Evolutionary conservation across 179 eudicot genomes (phyloP).

Genomic region (Beta lomatogona): DNA sequence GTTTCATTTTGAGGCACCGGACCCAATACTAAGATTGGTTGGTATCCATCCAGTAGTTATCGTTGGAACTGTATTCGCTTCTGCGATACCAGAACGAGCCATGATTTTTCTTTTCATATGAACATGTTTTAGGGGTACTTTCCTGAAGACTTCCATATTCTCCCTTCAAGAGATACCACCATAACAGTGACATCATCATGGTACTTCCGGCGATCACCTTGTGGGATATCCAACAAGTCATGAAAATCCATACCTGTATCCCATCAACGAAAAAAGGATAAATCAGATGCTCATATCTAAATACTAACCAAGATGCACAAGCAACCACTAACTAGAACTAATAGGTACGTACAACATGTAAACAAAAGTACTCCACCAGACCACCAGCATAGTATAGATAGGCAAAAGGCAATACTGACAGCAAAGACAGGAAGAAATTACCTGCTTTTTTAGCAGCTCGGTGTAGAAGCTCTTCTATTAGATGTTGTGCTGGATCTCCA

Average conservation of each 20-base stretch:
- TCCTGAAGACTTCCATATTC: slow-evolving; percentile 77
- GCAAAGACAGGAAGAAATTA: slow-evolving; percentile 29
- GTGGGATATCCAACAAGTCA: slow-evolving; percentile 85
- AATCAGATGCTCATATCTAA: not conserved
- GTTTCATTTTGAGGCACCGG: not conserved
- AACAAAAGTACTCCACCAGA: too few relatives aligned
- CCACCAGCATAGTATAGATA: not conserved
- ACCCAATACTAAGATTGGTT: slow-evolving; percentile 13
- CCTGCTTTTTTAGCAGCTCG: slow-evolving; percentile 99
- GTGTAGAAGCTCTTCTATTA: slow-evolving; percentile 92
- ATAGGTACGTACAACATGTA: not conserved
- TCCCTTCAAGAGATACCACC: slow-evolving; percentile 81
- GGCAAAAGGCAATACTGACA: not conserved
- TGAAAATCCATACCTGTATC: slow-evolving; percentile 89
- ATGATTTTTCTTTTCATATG: slow-evolving; percentile 14
- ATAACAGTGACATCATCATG: slow-evolving; percentile 97
- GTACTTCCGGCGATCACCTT: slow-evolving; percentile 89
- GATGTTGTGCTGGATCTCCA: slow-evolving; percentile 99
- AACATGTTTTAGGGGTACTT: slow-evolving; percentile 50
- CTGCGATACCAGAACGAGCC: not conserved
- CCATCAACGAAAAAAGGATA: not conserved
- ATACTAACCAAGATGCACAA: slow-evolving; percentile 5
- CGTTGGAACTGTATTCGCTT: slow-evolving; percentile 14
- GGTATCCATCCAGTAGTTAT: slow-evolving; percentile 7
- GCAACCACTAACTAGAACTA: not conserved